These are phyloP conservation scores for Euphorbia celastroides DNA, from an alignment of 441 rosid genomes.

Conservation along the genomic window DNA sequence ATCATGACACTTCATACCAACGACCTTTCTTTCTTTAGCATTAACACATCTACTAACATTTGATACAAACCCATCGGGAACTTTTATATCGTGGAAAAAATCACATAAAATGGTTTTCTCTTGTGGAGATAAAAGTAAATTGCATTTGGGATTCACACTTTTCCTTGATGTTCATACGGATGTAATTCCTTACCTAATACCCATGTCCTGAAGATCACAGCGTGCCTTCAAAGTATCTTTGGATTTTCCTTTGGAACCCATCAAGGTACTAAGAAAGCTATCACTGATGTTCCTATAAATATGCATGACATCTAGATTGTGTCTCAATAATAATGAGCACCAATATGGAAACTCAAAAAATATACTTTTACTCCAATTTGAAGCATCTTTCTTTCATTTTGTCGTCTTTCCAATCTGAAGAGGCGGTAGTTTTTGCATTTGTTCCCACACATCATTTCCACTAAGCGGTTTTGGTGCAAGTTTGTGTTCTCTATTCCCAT, in stretches of 20 bases:
- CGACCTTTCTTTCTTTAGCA: neutral
- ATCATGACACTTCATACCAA: neutral
- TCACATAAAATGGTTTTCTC: neutral
- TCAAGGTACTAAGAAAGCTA: neutral
- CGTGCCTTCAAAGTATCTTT: neutral
- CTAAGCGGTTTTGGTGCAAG: neutral
- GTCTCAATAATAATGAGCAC: neutral
- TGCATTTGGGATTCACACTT: neutral
- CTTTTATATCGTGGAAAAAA: neutral
- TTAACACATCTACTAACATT: constrained; percentile 3
- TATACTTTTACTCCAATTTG: neutral
- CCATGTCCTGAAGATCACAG: neutral
- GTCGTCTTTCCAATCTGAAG: neutral
- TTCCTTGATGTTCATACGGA: neutral
- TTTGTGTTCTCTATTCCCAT: neutral
- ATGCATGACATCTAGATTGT: neutral
- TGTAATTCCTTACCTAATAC: neutral
- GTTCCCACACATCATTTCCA: neutral
- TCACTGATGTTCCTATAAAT: neutral
- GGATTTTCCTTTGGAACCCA: neutral
- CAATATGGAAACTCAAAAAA: neutral
- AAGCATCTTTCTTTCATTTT: neutral
- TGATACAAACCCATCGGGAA: neutral
- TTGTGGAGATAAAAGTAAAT: neutral
- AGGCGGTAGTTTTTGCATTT: neutral